Evolutionary conservation across 345 rosid species (phyloP).

Genomic region (Bretschneidera sinensis): DNA sequence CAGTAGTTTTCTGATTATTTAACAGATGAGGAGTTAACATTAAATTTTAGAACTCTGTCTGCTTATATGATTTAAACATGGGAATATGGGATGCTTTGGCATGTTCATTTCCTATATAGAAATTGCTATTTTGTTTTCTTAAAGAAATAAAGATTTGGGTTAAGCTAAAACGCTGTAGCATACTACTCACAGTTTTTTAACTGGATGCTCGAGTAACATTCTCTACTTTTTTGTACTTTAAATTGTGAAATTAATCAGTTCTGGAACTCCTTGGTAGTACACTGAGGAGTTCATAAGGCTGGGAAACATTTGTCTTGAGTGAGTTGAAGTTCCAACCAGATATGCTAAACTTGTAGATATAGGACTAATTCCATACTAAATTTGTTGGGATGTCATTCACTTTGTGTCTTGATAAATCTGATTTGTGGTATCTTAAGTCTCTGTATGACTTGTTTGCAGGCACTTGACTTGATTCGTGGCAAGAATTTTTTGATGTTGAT

Average conservation of each 20-base stretch:
- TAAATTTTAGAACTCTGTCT: background rate
- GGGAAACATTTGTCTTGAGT: background rate
- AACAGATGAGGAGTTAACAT: background rate
- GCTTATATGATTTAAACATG: background rate
- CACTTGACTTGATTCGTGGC: constrained; percentile 88
- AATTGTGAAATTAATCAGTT: too few species aligned
- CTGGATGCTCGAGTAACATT: background rate
- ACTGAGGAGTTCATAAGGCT: background rate
- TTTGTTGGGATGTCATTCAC: background rate
- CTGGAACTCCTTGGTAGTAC: too few species aligned
- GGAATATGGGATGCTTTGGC: background rate
- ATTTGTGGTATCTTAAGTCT: background rate
- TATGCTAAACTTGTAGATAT: too few species aligned
- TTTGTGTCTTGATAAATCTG: background rate
- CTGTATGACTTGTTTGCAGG: constrained; percentile 46
- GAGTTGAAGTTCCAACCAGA: background rate
- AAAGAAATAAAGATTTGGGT: too few species aligned
- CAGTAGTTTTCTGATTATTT: background rate
- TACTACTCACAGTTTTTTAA: background rate
- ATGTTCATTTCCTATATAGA: background rate
- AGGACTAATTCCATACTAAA: background rate
- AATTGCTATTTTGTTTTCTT: background rate
- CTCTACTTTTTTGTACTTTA: background rate
- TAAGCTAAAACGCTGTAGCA: too few species aligned
- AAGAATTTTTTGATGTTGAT: constrained; percentile 89